These are phyloP conservation scores for Trematosphaeria pertusa DNA, from an alignment of 2,329 filamentous ascomycete species.

Conservation along the genomic window DNA sequence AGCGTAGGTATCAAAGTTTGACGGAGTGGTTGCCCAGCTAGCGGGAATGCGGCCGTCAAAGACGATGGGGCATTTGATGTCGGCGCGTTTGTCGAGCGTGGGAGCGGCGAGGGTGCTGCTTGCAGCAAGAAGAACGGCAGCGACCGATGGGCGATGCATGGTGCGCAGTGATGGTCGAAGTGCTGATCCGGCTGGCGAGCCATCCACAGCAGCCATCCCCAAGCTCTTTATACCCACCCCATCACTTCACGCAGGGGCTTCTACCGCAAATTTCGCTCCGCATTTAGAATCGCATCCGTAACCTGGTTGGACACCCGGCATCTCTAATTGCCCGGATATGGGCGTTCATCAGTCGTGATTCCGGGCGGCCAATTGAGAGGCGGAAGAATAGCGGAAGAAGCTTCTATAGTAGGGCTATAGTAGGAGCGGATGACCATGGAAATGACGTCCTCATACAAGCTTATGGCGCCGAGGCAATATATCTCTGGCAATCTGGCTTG, in stretches of 20 bases:
- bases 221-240: neutral
- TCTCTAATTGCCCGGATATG: slow-evolving; percentile 21
- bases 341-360: slow-evolving; percentile 21
- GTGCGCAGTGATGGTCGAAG: slow-evolving; percentile 7
- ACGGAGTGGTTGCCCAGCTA: slow-evolving; percentile 26
- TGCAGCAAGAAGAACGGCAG: slow-evolving; percentile 29
- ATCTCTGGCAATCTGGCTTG: slow-evolving; percentile 18
- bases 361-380: slow-evolving; percentile 22
- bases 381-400: slow-evolving; percentile 25
- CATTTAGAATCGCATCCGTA: too few species aligned
- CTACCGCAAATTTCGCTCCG: neutral
- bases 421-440: slow-evolving; percentile 2
- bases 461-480: slow-evolving; percentile 18
- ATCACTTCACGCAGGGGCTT: too few species aligned
- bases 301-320: slow-evolving; percentile 17
- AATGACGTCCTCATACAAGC: slow-evolving; percentile 16
- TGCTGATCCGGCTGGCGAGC: neutral
- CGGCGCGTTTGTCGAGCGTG: slow-evolving; percentile 14
- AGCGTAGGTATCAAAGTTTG: slow-evolving; percentile 41
- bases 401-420: slow-evolving; percentile 32
- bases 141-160: slow-evolving; percentile 34
- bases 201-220: neutral
- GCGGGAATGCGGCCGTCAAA: slow-evolving; percentile 46
- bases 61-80: slow-evolving; percentile 44
- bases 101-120: slow-evolving; percentile 36